Evolutionary conservation across 768 basidiomycete species (phyloP).

Genomic region (Mycena rosella): DNA sequence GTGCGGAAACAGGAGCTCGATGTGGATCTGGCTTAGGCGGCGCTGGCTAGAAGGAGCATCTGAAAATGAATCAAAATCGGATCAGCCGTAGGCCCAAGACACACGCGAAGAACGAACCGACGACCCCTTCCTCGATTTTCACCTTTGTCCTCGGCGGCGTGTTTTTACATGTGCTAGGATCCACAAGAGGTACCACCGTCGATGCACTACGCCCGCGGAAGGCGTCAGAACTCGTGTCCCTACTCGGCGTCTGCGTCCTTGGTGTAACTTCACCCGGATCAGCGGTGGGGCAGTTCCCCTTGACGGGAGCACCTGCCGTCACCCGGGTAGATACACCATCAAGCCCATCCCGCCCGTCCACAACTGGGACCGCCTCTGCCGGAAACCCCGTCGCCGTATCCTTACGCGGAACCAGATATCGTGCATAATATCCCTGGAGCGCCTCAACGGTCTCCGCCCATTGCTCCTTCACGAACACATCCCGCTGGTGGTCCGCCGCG

Average conservation of each 20-base stretch:
- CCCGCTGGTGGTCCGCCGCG: background rate
- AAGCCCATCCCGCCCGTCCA: too few relatives aligned
- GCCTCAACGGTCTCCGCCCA: slow-evolving; percentile 13
- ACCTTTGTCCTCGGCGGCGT: background rate
- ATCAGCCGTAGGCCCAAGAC: background rate
- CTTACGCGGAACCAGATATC: background rate
- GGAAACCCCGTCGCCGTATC: too few relatives aligned
- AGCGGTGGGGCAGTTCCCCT: background rate
- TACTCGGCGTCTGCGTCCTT: too few relatives aligned
- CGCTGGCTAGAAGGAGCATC: background rate
- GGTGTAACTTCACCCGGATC: background rate
- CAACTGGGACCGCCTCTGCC: too few relatives aligned
- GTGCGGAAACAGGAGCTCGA: background rate
- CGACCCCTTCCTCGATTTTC: slow-evolving; percentile 7
- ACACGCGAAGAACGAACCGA: background rate
- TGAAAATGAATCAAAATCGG: background rate
- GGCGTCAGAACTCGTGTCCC: too few relatives aligned
- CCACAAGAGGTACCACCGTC: background rate
- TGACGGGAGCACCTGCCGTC: background rate
- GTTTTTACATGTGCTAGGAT: slow-evolving; percentile 3
- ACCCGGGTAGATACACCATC: background rate
- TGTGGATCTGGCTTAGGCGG: background rate
- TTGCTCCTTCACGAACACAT: background rate
- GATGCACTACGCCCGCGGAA: background rate
- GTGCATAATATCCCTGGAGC: slow-evolving; percentile 15